Base-by-base conservation (phyloP, 495 filamentous ascomycete species). In the Podospora pseudocomata region DNA sequence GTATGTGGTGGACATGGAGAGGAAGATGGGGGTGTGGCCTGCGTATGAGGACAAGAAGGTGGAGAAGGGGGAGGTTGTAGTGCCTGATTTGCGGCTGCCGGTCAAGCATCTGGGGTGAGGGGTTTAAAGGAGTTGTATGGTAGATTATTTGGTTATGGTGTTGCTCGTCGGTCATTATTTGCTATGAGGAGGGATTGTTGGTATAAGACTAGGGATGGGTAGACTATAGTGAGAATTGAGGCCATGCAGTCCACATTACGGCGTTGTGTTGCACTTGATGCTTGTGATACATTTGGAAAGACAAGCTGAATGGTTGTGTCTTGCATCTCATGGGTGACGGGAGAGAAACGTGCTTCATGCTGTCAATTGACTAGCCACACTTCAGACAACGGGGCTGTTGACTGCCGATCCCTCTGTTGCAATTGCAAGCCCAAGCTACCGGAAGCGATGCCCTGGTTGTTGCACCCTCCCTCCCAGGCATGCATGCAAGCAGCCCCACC, bases 21-120 rank as follows among this genome's bases (percentile, higher is more conserved):
- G 30, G 13, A 67, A 61, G 39, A 28, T 63, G 65, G 26, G 32
- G 0, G 65, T 53, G n/a, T 63, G 27, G 23, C 32, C 32, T 18
- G 30, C 65, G 28, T 67, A 54, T 19, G 49, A 32, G 32, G 65
- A 67, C 20, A 39, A 27, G 18, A 6, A 54, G 65, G 32, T 67
- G 30, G 44, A 28, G 5, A 54, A 54, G 1, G 59, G 61, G 1
- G 4, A 39, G 27, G 44, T 62, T 20, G 19, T 28, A 7, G 55
- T 67, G 59, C 65, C 30, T 19, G 57, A 67, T 53, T 26, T 67
- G 32, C 18, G 16, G 27, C 20, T 54, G 57, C 32, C 30, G 28
- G 23, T 63, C 30, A 19, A 28, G 23, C 23, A 63, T 9, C 7
- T 63, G n/a, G 28, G 28, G 23, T 23, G 23, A 23, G 1, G 23